Evolutionary conservation across 2,329 filamentous ascomycete genomes (phyloP).

Genomic region (Aspergillus sp.): DNA sequence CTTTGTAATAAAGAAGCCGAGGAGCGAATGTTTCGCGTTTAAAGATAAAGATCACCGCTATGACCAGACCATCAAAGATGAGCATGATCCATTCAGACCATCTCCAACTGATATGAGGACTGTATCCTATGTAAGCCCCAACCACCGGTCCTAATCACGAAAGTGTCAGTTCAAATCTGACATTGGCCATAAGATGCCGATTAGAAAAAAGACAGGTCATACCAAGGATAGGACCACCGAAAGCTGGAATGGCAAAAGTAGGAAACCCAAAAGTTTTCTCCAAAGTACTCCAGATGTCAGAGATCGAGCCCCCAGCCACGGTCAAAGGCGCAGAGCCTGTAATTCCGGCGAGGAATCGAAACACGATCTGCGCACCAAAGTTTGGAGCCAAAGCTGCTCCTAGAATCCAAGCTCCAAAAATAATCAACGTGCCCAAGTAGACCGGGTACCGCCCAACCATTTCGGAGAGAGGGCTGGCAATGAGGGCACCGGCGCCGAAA

Average conservation of each 20-base stretch:
- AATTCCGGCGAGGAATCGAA: conserved; percentile 51
- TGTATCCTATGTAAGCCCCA: conserved; percentile 8
- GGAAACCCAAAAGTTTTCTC: conserved; percentile 52
- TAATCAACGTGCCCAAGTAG: conserved; percentile 47
- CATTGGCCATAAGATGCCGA: not conserved
- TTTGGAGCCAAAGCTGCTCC: conserved; percentile 48
- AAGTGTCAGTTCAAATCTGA: too few relatives aligned
- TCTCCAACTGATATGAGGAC: conserved; percentile 21
- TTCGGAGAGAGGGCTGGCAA: conserved; percentile 51
- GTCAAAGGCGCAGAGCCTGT: conserved; percentile 46
- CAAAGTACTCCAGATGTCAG: conserved; percentile 47
- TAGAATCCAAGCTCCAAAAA: conserved; percentile 51
- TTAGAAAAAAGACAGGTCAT: conserved; percentile 11
- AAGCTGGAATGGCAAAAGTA: conserved; percentile 48
- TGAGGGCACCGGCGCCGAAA: conserved; percentile 49
- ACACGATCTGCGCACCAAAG: conserved; percentile 49
- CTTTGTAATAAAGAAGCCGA: conserved; percentile 45
- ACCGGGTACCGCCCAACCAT: conserved; percentile 51
- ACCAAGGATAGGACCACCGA: conserved; percentile 29
- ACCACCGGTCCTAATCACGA: not conserved
- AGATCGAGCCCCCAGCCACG: conserved; percentile 45
- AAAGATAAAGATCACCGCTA: conserved; percentile 41
- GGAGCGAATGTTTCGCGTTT: conserved; percentile 52
- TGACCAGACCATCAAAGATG: conserved; percentile 35
- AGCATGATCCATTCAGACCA: conserved; percentile 49